These are phyloP conservation scores for Clarireedia paspali DNA, from an alignment of 2,329 filamentous ascomycete species.

Conservation along the genomic window DNA sequence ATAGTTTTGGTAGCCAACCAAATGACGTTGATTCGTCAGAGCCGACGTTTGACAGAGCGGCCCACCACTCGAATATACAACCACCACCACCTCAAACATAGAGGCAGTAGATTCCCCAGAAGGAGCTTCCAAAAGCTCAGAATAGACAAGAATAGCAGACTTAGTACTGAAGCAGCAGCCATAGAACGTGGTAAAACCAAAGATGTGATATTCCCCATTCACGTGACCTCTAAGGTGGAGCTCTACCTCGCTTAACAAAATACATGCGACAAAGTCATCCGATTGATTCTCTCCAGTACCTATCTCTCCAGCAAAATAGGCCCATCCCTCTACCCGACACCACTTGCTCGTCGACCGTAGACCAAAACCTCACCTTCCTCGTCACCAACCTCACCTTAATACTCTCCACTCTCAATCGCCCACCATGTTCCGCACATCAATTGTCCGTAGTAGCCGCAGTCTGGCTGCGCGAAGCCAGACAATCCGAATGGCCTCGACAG, in stretches of 20 bases:
- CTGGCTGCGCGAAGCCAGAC: slow-evolving; percentile 7
- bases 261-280: slow-evolving; percentile 7
- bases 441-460: slow-evolving; percentile 8
- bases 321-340: not conserved
- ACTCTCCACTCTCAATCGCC: not conserved
- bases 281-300: not conserved
- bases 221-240: slow-evolving; percentile 7
- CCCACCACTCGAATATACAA: not conserved
- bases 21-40: slow-evolving; percentile 3
- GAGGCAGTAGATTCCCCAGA: too few species aligned
- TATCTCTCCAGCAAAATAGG: not conserved
- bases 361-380: not conserved
- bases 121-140: too few species aligned
- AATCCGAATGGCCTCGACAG: slow-evolving; percentile 29
- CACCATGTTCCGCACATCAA: slow-evolving; percentile 17
- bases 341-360: not conserved
- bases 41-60: not conserved
- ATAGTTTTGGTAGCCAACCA: not conserved
- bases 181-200: too few species aligned
- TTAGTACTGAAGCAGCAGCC: too few species aligned
- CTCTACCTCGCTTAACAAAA: slow-evolving; percentile 11
- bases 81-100: too few species aligned
- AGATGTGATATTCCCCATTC: not conserved
- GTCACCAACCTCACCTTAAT: not conserved
- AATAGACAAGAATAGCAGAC: not conserved